Base-by-base conservation (phyloP, 208 protist genomes). In the Trichomonas tenax region DNA sequence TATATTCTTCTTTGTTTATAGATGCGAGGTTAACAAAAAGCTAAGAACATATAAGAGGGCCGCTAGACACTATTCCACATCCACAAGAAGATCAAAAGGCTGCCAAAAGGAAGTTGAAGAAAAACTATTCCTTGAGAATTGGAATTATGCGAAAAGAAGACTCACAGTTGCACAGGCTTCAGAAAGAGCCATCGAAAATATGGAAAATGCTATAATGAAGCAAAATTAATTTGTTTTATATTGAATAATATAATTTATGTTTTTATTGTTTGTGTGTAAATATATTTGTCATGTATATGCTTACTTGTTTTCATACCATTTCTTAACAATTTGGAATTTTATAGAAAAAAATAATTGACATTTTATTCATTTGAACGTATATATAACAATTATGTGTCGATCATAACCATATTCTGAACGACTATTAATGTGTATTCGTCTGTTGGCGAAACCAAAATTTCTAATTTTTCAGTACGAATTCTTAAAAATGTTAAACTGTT, bases 381-480 rank as follows among this genome's bases (percentile, higher is more conserved):
- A 6, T 14, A 51, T 26, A 72, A 72, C 58, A 72, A 72, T 89
- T 89, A 89, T 31, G 34, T 46, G 4, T 93, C 86, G 36, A 93
- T 93, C 11, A 93, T 17, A 38, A 93, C 86, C 11, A 93, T 44
- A 93, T 93, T 93, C 31, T 93, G 86, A 38, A 93, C 44, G 46
- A 93, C 86, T 49, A 93, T 93, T 34, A 93, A 38, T 34, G 86
- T 93, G 26, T 93, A 93, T 48, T 93, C 86, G 51, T 93, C 86
- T 51, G 40, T 44, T 51, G 86, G 86, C 34, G 86, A 41, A 51
- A 93, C 21, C 23, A 93, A 34, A 38, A 93, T 93, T 93, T 93
- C 86, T 34, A 44, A 48, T 41, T 34, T 93, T 21, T 93, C 86
- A 34, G 86, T 44, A 93, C 86, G 86, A 51, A 93, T 93, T 38